These are phyloP conservation scores for Angophora floribunda DNA, from an alignment of 345 rosid species.

Conservation along the genomic window DNA sequence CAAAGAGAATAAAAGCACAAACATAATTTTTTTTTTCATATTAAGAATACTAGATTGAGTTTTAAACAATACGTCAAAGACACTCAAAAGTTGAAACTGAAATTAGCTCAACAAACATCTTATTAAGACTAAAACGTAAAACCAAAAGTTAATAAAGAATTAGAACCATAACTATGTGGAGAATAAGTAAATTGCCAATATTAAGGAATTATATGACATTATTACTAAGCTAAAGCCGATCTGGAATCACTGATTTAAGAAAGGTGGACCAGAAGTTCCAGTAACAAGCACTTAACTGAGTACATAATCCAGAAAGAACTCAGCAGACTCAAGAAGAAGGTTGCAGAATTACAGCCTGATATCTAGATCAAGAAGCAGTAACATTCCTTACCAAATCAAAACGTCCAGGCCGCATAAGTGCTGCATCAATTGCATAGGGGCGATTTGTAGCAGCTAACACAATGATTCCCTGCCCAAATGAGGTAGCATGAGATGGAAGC, in stretches of 20 bases:
- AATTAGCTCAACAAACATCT: background rate
- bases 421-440: conserved; percentile 85
- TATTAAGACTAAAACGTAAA: background rate
- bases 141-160: background rate
- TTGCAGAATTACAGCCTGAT: background rate
- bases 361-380: background rate
- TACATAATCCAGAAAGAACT: background rate
- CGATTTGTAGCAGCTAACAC: conserved; percentile 94
- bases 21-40: background rate
- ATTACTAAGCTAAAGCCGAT: background rate
- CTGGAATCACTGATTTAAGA: background rate
- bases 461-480: conserved; percentile 57
- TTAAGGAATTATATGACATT: background rate
- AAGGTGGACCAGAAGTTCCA: background rate
- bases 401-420: conserved; percentile 95
- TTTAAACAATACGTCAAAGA: background rate
- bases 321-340: background rate
- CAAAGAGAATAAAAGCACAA: background rate
- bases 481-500: background rate
- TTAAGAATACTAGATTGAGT: background rate
- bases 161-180: background rate
- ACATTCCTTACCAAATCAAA: conserved; percentile 60
- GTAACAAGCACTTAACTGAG: background rate
- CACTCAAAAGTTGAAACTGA: background rate
- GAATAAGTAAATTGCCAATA: background rate